These are phyloP conservation scores for Mrakia gelida DNA, from an alignment of 768 basidiomycete genomes.

Conservation along the genomic window DNA sequence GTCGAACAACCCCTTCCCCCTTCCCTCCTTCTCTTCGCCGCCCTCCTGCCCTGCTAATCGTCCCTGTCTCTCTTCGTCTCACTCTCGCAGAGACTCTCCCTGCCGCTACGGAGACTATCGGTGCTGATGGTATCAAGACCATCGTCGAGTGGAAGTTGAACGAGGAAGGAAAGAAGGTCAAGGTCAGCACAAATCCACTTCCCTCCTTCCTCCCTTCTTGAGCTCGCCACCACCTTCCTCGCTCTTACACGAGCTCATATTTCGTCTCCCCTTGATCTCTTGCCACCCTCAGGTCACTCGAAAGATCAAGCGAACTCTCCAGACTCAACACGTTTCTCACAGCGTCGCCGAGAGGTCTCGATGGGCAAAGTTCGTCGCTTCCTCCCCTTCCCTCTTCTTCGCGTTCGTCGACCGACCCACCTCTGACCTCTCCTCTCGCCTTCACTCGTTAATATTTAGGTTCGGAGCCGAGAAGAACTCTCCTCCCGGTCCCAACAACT, in stretches of 20 bases:
- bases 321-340: slow-evolving; percentile 90
- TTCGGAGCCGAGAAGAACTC: slow-evolving; percentile 89
- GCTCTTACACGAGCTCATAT: not conserved
- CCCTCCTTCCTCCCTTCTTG: slow-evolving; percentile 13
- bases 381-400: not conserved
- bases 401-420: not conserved
- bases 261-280: not conserved
- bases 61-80: slow-evolving; percentile 11
- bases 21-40: not conserved
- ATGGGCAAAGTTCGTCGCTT: slow-evolving; percentile 58
- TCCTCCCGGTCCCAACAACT: slow-evolving; percentile 80
- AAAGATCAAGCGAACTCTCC: slow-evolving; percentile 75
- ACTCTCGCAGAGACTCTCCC: slow-evolving; percentile 50
- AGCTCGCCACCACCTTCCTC: not conserved
- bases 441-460: slow-evolving; percentile 46
- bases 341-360: slow-evolving; percentile 86
- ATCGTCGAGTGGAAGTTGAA: slow-evolving; percentile 76
- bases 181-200: slow-evolving; percentile 53
- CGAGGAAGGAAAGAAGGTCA: slow-evolving; percentile 91
- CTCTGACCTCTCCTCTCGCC: not conserved
- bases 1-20: not conserved
- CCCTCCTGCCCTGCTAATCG: not conserved
- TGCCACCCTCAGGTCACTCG: slow-evolving; percentile 64
- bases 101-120: slow-evolving; percentile 53
- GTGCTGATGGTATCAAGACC: slow-evolving; percentile 83